Base-by-base conservation (phyloP, 129 eudicot species). In the Gnaphalium uliginosum region DNA sequence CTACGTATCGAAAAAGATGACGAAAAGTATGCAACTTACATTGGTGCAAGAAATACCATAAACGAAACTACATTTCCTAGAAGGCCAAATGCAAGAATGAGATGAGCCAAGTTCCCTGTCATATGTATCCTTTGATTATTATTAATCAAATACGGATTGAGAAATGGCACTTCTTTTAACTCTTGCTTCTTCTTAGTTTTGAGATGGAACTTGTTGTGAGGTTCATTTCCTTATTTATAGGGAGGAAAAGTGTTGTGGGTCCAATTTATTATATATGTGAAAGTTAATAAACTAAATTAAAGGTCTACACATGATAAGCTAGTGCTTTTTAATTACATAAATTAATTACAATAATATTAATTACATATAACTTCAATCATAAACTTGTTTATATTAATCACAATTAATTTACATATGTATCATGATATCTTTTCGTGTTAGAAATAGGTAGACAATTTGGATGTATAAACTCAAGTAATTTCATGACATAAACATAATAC, bases 1-100 rank as follows among this genome's bases (percentile, higher is more conserved):
- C 48, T 0, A 3, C 2, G 50, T 11, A 43, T 43, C 8, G 0
- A 43, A 43, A 35, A 19, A 35, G 37, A 65, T 18, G 54, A 37
- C 41, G 15, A 68, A 53, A 14, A 6, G 22, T 22, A 5, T 50
- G 33, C 7, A 72, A 26, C 23, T 86, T 78, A 90, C 96, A 90
- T 58, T 78, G 96, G 96, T 65, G 96, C 84, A 48, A 90, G 93
- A 63, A 83, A 90, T 63, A 88, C 96, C 83, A 85, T 41, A 75
- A 88, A 88, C 1, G 96, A 90, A 75, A 90, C 82, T n/a, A 88
- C 58, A 66, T 88, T 90, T 53, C 96, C 96, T 90, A 91, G 90
- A 70, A 91, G 85, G 54, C 97, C 97, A 77, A 88, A 91, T 18
- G 85, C 95, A 81, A 91, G 80, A 76, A 88, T 77, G 83, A 79